Evolutionary conservation across 108 stramenopile species (phyloP), one percentile per base, ranked within the genome.

Genomic region (Nitzschia putrida): DNA sequence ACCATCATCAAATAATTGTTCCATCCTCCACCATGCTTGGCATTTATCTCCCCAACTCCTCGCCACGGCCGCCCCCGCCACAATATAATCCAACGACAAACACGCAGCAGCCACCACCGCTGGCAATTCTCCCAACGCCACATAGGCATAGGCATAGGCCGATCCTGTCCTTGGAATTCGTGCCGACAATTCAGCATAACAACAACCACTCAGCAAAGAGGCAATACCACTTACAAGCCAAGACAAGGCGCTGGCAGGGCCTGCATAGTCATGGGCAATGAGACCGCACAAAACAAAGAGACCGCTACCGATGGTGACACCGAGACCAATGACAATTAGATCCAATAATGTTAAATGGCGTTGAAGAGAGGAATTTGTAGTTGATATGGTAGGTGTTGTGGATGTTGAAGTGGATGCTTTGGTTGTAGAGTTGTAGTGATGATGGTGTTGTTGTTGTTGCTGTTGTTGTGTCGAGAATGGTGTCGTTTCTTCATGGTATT

Each of bases 1-100:
- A n/a, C n/a, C n/a, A n/a, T n/a, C n/a, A n/a, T n/a, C n/a, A n/a
- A n/a, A n/a, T n/a, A n/a, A n/a, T n/a, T 20, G 26, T 0, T 57
- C 55, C 9, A 4, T 53, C 34, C 53, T 8, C 53, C 69, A 45
- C 67, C 53, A 49, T 72, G 75, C 76, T 20, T 86, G 60, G 20
- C 92, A 77, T 73, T 95, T 97, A 57, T 95, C 93, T 14, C 96
- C 96, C 96, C 96, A 97, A 49, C 74, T 86, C 47, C 92, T 74
- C 0, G 96, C 93, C 1, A 97, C 92, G 0, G 96, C 96, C 20
- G 91, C 83, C 8, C 84, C 91, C 11, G 86, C 77, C 7, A 92
- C 55, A 41, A 81, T 74, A 76, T 90, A 97, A 73, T 96, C 95
- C 16, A 97, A 61, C 11, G 91, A 84, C 66, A 94, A 61, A 78